phyloP scores from a whole-genome alignment of 139 green algal genomes.

The Diplosphaera chodatii region DNA sequence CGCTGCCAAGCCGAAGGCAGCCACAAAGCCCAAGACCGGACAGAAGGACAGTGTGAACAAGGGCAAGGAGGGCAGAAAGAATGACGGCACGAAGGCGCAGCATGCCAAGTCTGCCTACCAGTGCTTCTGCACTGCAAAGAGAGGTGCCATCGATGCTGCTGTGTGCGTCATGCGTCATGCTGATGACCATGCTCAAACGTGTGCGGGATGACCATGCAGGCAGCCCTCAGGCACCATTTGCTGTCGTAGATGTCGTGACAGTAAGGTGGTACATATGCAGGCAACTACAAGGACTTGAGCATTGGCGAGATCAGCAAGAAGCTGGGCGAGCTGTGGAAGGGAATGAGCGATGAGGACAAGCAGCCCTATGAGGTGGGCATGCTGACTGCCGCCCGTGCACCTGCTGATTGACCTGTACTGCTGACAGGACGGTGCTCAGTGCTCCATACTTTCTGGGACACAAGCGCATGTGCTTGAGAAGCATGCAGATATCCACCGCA shows the following conservation, averaged over 20 bases:
- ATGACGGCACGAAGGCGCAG: not conserved
- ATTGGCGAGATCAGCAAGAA: constrained; percentile 17
- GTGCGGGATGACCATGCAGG: not conserved
- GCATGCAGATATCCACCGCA: not conserved
- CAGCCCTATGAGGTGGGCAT: constrained; percentile 13
- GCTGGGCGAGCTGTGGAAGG: constrained; percentile 19
- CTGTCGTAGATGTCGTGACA: not conserved
- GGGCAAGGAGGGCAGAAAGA: not conserved
- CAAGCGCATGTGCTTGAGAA: too few species aligned
- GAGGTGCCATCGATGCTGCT: constrained; percentile 1
- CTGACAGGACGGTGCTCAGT: not conserved
- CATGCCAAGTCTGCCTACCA: constrained; percentile 24
- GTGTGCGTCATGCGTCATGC: too few species aligned
- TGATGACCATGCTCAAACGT: too few species aligned
- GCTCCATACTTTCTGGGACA: not conserved
- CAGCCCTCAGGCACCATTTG: too few species aligned
- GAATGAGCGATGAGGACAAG: constrained; percentile 16
- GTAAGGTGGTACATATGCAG: not conserved
- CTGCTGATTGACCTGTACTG: not conserved
- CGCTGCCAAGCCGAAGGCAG: not conserved
- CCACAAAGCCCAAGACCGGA: not conserved
- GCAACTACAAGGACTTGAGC: constrained; percentile 11
- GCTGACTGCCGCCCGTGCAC: not conserved
- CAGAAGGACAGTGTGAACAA: not conserved
- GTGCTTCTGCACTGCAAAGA: constrained; percentile 15